These are phyloP conservation scores for Metarhizium humberi DNA, from an alignment of 2,329 filamentous ascomycete genomes.

Conservation along the genomic window DNA sequence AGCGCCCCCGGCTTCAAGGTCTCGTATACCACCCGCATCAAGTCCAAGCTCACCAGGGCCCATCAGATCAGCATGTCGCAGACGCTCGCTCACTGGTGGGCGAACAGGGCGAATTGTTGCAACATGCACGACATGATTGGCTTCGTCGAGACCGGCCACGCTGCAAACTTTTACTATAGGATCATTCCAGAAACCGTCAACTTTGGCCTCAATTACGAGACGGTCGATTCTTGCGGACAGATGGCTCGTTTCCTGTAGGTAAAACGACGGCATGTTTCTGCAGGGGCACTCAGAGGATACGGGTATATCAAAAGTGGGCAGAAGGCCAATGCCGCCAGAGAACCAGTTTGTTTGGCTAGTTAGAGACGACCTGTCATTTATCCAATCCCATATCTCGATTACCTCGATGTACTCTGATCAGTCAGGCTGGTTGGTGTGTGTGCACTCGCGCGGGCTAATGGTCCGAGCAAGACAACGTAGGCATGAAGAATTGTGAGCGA, in stretches of 20 bases:
- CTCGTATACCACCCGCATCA: not conserved
- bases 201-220: conserved; percentile 1
- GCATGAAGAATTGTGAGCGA: too few species aligned
- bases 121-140: conserved; percentile 2
- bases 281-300: not conserved
- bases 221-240: conserved; percentile 1
- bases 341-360: too few species aligned
- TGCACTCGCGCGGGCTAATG: too few species aligned
- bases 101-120: not conserved
- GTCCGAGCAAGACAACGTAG: too few species aligned
- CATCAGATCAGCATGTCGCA: not conserved
- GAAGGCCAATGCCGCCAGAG: too few species aligned
- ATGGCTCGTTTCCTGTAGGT: not conserved
- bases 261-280: not conserved
- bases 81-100: not conserved
- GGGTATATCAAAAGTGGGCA: not conserved
- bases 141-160: not conserved
- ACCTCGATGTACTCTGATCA: too few species aligned
- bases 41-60: not conserved
- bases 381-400: too few species aligned
- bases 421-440: too few species aligned
- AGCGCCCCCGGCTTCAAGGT: not conserved
- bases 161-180: conserved; percentile 1
- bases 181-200: not conserved
- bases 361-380: too few species aligned